Conservation (phyloP, 352 stramenopile genomes). For the Globisporangium abappressorium region DNA sequence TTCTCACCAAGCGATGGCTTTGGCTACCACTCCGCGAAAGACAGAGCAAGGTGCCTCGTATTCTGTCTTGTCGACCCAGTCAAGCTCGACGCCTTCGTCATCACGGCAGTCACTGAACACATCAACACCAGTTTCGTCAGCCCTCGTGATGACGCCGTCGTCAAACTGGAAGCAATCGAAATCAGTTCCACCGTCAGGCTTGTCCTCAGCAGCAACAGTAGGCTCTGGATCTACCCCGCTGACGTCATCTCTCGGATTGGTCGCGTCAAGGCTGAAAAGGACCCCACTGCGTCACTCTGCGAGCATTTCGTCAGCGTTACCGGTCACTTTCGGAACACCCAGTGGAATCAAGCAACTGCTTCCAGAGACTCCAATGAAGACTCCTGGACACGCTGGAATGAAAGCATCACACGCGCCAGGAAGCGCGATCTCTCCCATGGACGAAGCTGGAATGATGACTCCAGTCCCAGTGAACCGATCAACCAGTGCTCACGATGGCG, state of each 20-base stretch:
- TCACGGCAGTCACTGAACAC: slow-evolving; percentile 5
- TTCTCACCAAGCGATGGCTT: not conserved
- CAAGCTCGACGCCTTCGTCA: not conserved
- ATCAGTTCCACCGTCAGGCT: slow-evolving; percentile 15
- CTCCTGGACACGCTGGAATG: not conserved
- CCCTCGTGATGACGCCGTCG: slow-evolving; percentile 15
- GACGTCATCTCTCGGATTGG: not conserved
- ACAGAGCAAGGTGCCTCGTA: slow-evolving; percentile 5
- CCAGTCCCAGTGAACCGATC: slow-evolving; percentile 18
- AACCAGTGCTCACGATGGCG: slow-evolving; percentile 7
- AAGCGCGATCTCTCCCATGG: not conserved
- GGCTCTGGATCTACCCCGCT: not conserved
- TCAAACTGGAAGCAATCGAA: slow-evolving; percentile 21
- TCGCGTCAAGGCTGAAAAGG: not conserved
- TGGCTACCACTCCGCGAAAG: slow-evolving; percentile 18
- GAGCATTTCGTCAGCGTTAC: slow-evolving; percentile 7
- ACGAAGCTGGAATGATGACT: slow-evolving; percentile 17
- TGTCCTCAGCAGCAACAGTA: slow-evolving; percentile 6
- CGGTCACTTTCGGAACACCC: not conserved
- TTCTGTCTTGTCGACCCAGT: slow-evolving; percentile 9
- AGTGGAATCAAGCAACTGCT: slow-evolving; percentile 2
- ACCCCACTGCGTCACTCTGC: slow-evolving; percentile 1
- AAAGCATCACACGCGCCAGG: not conserved
- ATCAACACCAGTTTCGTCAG: slow-evolving; percentile 23
- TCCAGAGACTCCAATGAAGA: slow-evolving; percentile 4